Evolutionary conservation across 331 rosid species (phyloP), one percentile per base, ranked within the genome.

Genomic region (Erythrophleum ivorense): DNA sequence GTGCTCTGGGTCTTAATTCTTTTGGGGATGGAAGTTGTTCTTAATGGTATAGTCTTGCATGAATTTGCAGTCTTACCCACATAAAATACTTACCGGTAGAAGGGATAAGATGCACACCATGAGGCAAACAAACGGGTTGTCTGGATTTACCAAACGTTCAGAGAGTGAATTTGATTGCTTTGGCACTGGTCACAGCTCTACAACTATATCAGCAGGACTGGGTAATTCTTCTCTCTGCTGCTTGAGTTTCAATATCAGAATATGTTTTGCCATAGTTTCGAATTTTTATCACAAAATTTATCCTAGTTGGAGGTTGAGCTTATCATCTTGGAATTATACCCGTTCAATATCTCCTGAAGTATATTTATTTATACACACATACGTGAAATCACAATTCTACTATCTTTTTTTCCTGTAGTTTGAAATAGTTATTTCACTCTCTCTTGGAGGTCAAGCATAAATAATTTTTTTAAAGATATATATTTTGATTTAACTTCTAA

Each of bases 131-230:
- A 67, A 95, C 62, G 99, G 99, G 31, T 83, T 95, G 38, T 84
- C 97, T 34, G 98, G 99, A 14, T 95, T 93, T 79, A 92, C 97
- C 6, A 95, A 92, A 83, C 91, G 99, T 19, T 87, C 97, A 0
- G 99, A 95, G 87, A 95, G 99, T 54, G 97, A 90, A 57, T 88
- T 74, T 82, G 98, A 95, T 89, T 81, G 94, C 87, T 95, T 95
- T 72, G 97, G 99, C 63, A 86, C 97, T 33, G 99, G 99, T 81
- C 99, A 95, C 54, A 95, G 99, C 71, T 95, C 99, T n/a, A 95
- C 99, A 80, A 91, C 98, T n/a, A 93, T 95, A 82, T 95, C 98
- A 60, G 98, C 98, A 40, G 98, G 94, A 78, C 87, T 93, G n/a
- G 99, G 99, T 95, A 93, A 80, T 78, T 87, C 59, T 58, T 76